A percentile compares a stretch with the other conserved stretches of the same genome.
These are phyloP conservation scores for Sphagnum fallax DNA, from an alignment of 228 moss, liverwort and hornwort species.

Conservation along the genomic window DNA sequence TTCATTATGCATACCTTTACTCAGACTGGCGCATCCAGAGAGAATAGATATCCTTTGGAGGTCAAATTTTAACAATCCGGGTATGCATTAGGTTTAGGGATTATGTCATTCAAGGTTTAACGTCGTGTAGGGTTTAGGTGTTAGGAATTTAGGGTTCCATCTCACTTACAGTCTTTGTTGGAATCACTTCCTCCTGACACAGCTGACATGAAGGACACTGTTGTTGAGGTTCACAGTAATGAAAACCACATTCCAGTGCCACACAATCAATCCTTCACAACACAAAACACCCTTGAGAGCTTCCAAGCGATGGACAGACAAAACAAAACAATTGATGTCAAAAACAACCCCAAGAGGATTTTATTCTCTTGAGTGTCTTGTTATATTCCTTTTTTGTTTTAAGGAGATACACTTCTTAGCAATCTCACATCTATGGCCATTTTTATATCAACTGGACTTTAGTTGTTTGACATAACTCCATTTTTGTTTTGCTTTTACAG, in stretches of 20 bases:
- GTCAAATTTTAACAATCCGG: no score
- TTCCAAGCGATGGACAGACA: constrained; percentile 75
- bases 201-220: constrained; percentile 29
- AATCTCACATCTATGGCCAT: no score
- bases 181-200: constrained; percentile 89
- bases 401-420: no score
- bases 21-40: no score
- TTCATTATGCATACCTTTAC: no score
- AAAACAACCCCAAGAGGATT: constrained; percentile 52
- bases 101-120: no score
- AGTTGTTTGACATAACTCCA: background rate
- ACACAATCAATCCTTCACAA: constrained; percentile 55
- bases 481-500: constrained; percentile 29
- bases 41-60: no score
- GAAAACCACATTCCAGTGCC: constrained; percentile 86
- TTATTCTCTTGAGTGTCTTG: no score
- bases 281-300: constrained; percentile 72
- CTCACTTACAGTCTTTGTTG: constrained; percentile 72
- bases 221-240: constrained; percentile 50
- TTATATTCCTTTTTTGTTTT: no score
- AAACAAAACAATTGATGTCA: constrained; percentile 28
- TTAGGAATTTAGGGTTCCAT: constrained; percentile 10
- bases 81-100: no score
- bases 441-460: no score
- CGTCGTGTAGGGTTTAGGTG: no score